Evolutionary conservation across 345 rosid genomes (phyloP), one percentile per base, ranked within the genome.

Genomic region (Boechera divaricarpa): DNA sequence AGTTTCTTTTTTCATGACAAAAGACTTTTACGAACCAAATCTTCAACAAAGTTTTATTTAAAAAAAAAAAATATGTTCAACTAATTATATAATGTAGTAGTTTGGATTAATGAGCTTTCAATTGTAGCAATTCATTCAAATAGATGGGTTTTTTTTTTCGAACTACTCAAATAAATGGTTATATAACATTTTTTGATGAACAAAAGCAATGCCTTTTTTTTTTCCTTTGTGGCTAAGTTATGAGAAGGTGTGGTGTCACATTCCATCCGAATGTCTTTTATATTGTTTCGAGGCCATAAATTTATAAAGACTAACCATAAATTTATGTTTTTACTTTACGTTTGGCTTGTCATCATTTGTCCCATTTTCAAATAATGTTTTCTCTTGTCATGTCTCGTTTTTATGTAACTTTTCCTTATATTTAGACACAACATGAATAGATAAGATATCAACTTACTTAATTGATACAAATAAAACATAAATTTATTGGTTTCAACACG

Each of bases 141-240:
- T 0, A 10, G 36, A 45, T 56, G 36, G 59, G 10, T 1, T 21
- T 21, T 21, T 21, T 21, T 21, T 21, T 21, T 21, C 24, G 1
- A 21, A 21, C 24, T 21, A 21, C 24, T 66, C 58, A 56, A 35
- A 44, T 0, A 10, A 48, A 45, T 56, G 36, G 59, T 36, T 48
- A n/a, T 10, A 21, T n/a, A 62, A 24, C 67, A 33, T 47, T 35
- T 39, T 26, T 6, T 0, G 5, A 52, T 32, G 55, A 57, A 65
- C 38, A 56, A 75, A 69, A 53, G 63, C 63, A 76, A 41, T 52
- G 29, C 24, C 58, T 54, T 69, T 69, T 10, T 10, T 60, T 10
- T 61, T 77, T 70, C 80, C 80, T 77, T 77, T 77, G 80, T n/a
- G 66, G 59, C 66, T 77, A 77, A 77, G 80, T 77, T 70, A 77